A percentile compares a stretch with the other conserved stretches of the same genome.
Evolutionary conservation across 257 asterid species (phyloP).

Genomic region (Solanum bukasovii): DNA sequence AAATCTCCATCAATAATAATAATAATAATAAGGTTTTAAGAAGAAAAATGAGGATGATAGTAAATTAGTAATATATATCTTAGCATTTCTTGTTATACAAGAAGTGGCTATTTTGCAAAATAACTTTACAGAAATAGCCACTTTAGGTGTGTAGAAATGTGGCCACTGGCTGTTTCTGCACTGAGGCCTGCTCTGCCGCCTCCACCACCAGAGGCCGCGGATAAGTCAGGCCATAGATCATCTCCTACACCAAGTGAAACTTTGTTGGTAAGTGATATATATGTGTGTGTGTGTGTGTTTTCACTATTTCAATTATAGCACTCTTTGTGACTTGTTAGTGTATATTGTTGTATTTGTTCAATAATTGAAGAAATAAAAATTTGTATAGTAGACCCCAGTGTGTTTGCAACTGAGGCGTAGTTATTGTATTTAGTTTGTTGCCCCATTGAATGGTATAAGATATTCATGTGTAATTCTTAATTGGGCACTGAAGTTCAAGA

Average conservation of each 20-base stretch:
- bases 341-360: background rate
- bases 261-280: background rate
- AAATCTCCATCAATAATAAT: background rate
- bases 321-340: background rate
- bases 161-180: background rate
- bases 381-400: background rate
- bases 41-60: background rate
- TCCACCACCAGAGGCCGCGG: background rate
- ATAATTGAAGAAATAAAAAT: background rate
- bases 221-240: background rate
- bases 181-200: background rate
- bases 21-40: background rate
- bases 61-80: background rate
- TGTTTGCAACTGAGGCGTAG: too few relatives aligned
- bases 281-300: background rate
- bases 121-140: background rate
- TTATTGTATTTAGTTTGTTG: background rate
- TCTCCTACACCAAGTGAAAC: background rate
- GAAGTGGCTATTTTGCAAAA: background rate
- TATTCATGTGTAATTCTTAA: background rate
- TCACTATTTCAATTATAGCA: background rate
- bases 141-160: background rate
- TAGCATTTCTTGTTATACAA: background rate
- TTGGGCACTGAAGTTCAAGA: too few relatives aligned
- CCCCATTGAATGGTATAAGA: background rate